phyloP scores from a whole-genome alignment of 2,329 filamentous ascomycete genomes.

The Phaeoacremonium minimum region DNA sequence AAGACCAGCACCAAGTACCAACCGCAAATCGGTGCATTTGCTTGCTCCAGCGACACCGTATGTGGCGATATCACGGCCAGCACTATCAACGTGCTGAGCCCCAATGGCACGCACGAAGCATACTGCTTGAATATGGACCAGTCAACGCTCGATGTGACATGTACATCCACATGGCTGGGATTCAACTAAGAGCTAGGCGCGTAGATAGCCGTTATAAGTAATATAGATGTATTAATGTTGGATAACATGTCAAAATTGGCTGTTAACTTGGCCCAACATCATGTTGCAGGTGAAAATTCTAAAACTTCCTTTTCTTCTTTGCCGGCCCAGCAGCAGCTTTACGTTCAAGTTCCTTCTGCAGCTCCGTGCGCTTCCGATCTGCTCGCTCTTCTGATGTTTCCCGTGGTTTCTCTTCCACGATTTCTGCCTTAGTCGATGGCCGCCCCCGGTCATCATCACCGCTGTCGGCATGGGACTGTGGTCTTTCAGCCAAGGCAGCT shows the following conservation, averaged over 20 bases:
- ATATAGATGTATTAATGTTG: slow-evolving; percentile 4
- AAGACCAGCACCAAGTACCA: slow-evolving; percentile 26
- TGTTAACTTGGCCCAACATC: no score
- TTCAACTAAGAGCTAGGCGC: slow-evolving; percentile 1
- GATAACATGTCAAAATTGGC: no score
- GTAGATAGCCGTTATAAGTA: neutral
- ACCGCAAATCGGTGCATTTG: slow-evolving; percentile 18
- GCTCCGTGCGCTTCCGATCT: slow-evolving; percentile 45
- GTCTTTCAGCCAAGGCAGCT: slow-evolving; percentile 1
- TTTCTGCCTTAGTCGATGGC: slow-evolving; percentile 6
- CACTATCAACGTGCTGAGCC: slow-evolving; percentile 18
- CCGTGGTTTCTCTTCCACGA: slow-evolving; percentile 24
- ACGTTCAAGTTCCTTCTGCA: slow-evolving; percentile 44
- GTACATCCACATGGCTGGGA: slow-evolving; percentile 8
- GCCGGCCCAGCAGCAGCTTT: slow-evolving; percentile 44
- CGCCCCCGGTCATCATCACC: no score
- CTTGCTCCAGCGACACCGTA: slow-evolving; percentile 16
- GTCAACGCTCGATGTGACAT: slow-evolving; percentile 15
- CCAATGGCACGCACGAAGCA: slow-evolving; percentile 13
- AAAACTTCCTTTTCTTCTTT: slow-evolving; percentile 55
- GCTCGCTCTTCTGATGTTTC: slow-evolving; percentile 42
- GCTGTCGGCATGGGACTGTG: neutral
- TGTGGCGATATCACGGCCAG: slow-evolving; percentile 15
- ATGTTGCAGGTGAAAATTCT: no score
- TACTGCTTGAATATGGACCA: slow-evolving; percentile 19